Conservation (phyloP, 2,329 filamentous ascomycete species). For the Verticillium nonalfalfae region DNA sequence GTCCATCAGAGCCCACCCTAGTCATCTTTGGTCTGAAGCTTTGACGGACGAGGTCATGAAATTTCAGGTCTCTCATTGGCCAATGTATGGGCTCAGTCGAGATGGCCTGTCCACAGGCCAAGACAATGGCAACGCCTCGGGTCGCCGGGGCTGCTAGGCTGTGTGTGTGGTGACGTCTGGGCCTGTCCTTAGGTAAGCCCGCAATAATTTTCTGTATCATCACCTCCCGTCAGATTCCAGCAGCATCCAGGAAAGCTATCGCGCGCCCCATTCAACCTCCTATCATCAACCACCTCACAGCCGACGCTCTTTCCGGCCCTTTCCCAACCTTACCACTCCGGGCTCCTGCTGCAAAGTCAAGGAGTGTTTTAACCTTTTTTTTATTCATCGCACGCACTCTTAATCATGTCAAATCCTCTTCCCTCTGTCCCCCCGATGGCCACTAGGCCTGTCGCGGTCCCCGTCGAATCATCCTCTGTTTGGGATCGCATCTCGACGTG, state of each 20-base stretch:
- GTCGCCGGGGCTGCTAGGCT: not conserved
- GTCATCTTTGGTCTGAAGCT: not conserved
- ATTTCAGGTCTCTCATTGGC: not conserved
- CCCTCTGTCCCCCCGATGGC: slow-evolving; percentile 39
- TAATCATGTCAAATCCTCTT: slow-evolving; percentile 36
- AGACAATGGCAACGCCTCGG: not conserved
- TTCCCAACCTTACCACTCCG: not conserved
- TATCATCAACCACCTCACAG: not conserved
- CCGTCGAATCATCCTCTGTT: slow-evolving; percentile 55
- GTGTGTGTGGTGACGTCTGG: not conserved
- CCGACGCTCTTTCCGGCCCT: not conserved
- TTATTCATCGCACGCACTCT: slow-evolving; percentile 13
- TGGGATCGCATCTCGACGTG: slow-evolving; percentile 89
- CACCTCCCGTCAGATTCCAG: not conserved
- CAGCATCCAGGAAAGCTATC: not conserved
- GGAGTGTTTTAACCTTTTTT: slow-evolving; percentile 1
- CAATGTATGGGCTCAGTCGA: not conserved
- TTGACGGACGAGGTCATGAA: not conserved
- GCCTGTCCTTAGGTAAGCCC: not conserved
- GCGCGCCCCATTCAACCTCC: not conserved
- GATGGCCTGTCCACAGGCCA: not conserved
- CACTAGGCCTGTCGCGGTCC: slow-evolving; percentile 34
- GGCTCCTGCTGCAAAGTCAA: not conserved
- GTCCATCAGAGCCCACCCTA: not conserved
- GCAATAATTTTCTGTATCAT: not conserved